Conservation (phyloP, 2,329 filamentous ascomycete genomes). For the Exophiala sideris region DNA sequence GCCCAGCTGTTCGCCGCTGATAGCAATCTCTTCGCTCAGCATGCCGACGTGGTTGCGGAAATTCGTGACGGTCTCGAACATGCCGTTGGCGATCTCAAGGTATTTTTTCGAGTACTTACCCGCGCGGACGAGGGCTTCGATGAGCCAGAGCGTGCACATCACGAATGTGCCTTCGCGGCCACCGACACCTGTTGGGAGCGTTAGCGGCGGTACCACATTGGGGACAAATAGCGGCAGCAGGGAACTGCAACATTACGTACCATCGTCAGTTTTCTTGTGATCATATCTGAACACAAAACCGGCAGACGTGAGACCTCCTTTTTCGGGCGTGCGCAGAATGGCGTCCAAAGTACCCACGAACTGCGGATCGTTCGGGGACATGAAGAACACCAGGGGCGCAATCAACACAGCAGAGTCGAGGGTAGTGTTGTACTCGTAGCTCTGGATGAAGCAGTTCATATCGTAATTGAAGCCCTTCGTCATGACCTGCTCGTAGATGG, state of each 20-base stretch:
- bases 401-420: constrained; percentile 74
- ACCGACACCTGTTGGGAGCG: constrained; percentile 57
- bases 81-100: constrained; percentile 53
- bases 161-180: constrained; percentile 72
- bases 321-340: constrained; percentile 69
- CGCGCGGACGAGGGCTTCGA: constrained; percentile 67
- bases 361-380: constrained; percentile 71
- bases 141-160: constrained; percentile 82
- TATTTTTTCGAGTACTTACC: constrained; percentile 31
- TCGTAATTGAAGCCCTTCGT: constrained; percentile 70
- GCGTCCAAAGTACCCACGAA: constrained; percentile 69
- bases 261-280: constrained; percentile 65
- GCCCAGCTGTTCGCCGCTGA: constrained; percentile 71
- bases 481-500: constrained; percentile 73
- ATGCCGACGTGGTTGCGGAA: constrained; percentile 75
- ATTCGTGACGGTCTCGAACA: constrained; percentile 74
- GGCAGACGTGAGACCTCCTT: constrained; percentile 70
- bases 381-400: constrained; percentile 75
- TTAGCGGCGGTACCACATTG: constrained; percentile 16
- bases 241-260: constrained; percentile 39
- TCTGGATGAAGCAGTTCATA: constrained; percentile 68
- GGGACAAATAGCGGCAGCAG: background rate
- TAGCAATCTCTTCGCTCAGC: constrained; percentile 75
- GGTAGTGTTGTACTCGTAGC: constrained; percentile 67
- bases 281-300: constrained; percentile 75